These are phyloP conservation scores for Mucor velutinosus DNA, from an alignment of 371 early-diverging fungal species.

Conservation along the genomic window DNA sequence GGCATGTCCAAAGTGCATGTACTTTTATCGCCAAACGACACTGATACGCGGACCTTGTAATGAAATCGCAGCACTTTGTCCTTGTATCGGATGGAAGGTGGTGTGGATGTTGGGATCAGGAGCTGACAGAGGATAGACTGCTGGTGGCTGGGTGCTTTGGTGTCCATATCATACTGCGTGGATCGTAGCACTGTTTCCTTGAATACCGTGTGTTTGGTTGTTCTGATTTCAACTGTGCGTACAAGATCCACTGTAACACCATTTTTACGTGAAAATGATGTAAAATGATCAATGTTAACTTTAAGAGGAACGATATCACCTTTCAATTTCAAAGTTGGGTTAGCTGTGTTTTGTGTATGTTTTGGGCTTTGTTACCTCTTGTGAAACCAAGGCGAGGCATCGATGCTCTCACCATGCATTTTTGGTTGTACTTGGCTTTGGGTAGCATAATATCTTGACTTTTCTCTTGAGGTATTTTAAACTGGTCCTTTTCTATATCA, in stretches of 20 bases:
- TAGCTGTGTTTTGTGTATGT: not conserved
- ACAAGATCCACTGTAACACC: conserved; percentile 39
- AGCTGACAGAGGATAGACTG: conserved; percentile 33
- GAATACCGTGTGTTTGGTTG: conserved; percentile 21
- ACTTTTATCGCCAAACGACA: conserved; percentile 14
- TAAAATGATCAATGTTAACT: conserved; percentile 35
- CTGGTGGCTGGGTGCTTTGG: conserved; percentile 12
- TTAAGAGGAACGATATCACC: conserved; percentile 47
- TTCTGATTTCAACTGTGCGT: conserved; percentile 38
- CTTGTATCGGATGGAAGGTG: conserved; percentile 44
- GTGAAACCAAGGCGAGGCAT: conserved; percentile 50
- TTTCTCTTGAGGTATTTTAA: conserved; percentile 35
- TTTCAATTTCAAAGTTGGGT: conserved; percentile 5
- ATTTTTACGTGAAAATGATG: conserved; percentile 28
- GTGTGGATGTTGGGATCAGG: conserved; percentile 49
- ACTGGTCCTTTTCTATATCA: conserved; percentile 34
- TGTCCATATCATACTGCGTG: conserved; percentile 14
- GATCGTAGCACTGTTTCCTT: conserved; percentile 21
- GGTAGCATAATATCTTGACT: conserved; percentile 22
- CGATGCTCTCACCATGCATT: conserved; percentile 34
- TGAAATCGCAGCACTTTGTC: conserved; percentile 40
- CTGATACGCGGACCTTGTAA: conserved; percentile 35
- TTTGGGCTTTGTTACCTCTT: conserved; percentile 36
- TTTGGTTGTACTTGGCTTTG: conserved; percentile 29
- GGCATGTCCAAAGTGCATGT: conserved; percentile 36